Conservation (phyloP, 208 protist genomes). For the Phytomonas sp. region DNA sequence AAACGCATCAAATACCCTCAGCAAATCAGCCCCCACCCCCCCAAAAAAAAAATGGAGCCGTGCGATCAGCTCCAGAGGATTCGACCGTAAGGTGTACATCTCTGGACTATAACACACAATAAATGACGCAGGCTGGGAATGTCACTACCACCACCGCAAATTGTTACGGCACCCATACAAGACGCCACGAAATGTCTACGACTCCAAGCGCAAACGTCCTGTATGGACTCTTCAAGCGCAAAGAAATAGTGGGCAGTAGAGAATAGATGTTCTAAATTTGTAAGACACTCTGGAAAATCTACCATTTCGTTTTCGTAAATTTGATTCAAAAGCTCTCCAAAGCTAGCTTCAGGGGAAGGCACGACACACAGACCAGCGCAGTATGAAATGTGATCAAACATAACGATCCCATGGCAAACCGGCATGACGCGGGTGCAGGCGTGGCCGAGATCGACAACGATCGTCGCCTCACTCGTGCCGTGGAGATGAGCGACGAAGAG, state of each 20-base stretch:
- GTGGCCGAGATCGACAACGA: constrained; percentile 30
- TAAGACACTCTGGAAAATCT: neutral
- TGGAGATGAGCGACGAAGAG: neutral
- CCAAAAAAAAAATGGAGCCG: neutral
- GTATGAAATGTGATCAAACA: neutral
- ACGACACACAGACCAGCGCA: neutral
- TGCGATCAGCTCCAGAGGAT: neutral
- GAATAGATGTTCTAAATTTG: neutral
- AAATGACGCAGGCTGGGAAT: neutral
- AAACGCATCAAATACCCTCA: neutral
- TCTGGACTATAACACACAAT: neutral
- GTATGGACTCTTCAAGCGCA: neutral
- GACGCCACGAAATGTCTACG: neutral
- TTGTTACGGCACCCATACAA: neutral
- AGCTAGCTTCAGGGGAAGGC: neutral
- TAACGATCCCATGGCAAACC: constrained; percentile 11
- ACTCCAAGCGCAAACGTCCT: neutral
- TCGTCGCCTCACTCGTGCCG: neutral
- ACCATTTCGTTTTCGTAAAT: neutral
- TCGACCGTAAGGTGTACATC: neutral
- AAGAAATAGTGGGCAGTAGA: neutral
- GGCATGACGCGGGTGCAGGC: constrained; percentile 22
- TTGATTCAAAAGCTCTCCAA: neutral
- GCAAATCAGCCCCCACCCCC: neutral
- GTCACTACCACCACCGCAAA: neutral